Conservation (phyloP, 108 stramenopile genomes). For the Pseudonitzschia pungens region DNA sequence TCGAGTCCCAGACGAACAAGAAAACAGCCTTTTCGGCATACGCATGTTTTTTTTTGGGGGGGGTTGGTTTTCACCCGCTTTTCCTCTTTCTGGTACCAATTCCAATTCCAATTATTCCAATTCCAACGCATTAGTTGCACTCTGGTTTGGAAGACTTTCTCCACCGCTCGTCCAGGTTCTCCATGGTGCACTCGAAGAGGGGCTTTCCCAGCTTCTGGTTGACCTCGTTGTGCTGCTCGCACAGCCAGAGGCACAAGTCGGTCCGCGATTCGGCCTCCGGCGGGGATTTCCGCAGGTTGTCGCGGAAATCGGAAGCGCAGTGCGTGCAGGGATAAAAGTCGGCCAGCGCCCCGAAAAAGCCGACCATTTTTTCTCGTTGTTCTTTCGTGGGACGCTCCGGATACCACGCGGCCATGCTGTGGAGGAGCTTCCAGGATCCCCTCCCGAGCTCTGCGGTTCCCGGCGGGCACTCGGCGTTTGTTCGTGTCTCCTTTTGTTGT, state of each 20-base stretch:
- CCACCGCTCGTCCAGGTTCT: constrained; percentile 84
- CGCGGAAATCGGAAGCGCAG: constrained; percentile 79
- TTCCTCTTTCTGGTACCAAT: background rate
- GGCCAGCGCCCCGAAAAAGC: constrained; percentile 68
- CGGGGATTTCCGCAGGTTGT: constrained; percentile 63
- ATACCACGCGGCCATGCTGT: constrained; percentile 90
- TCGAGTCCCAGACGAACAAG: too few relatives aligned
- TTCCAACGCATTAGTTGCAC: constrained; percentile 28
- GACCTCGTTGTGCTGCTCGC: constrained; percentile 84
- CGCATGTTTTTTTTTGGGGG: too few relatives aligned
- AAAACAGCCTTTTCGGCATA: too few relatives aligned
- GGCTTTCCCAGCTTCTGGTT: constrained; percentile 83
- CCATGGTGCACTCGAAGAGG: constrained; percentile 66
- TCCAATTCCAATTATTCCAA: too few relatives aligned
- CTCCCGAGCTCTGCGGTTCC: constrained; percentile 63
- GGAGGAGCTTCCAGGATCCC: constrained; percentile 76
- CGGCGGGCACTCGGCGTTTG: constrained; percentile 64
- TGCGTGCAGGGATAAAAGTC: constrained; percentile 85
- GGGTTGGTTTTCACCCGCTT: too few relatives aligned
- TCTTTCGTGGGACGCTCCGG: constrained; percentile 69
- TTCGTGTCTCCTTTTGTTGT: constrained; percentile 12
- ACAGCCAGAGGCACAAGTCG: constrained; percentile 82
- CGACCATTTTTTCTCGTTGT: constrained; percentile 55
- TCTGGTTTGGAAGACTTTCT: constrained; percentile 65
- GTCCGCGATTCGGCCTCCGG: constrained; percentile 62